Base-by-base conservation (phyloP, 23 red algal species). In the Gracilaria domingensis region DNA sequence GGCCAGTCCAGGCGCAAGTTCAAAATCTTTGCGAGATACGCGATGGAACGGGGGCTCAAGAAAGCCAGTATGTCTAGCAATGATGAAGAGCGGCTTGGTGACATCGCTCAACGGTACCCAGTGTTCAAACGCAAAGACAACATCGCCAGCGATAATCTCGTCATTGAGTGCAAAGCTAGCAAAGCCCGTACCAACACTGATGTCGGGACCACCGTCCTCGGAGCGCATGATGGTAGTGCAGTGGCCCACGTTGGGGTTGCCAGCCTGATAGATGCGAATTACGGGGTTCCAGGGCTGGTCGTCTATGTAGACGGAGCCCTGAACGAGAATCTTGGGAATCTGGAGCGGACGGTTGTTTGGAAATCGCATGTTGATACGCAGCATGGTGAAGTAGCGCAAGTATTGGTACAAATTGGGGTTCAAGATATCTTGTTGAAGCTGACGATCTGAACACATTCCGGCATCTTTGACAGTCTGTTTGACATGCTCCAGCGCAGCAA, bases 201-300 rank as follows among this genome's bases (percentile, higher is more conserved):
- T 49, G 23, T 90, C 64, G n/a, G 47, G 28, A 5, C 82, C 70
- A 50, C 75, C 91, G 40, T 94, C 61, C 21, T 86, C 79, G 29
- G 57, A 62, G 69, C 72, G 87, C 69, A 85, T 74, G 38, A 91
- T 88, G 36, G 81, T 90, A 32, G 86, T 82, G 38, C 85, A 86
- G 9, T 90, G 53, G 1, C 57, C 62, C 56, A 49, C 62, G n/a
- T 95, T 53, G 9, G 75, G 66, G 29, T 51, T 72, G 37, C 82
- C 83, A 56, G 84, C 71, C 54, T 81, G 79, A 74, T 91, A 93
- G 5, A 97, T 76, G 21, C 91, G 74, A 37, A 97, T 66, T 47
- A 97, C 65, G 12, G 95, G 95, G 71, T 97, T 97, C 95, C 95
- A 97, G 0, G 78, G 89, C 34, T 85, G 59, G 34, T 85, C 83